These are phyloP conservation scores for Aspergillus fischeri DNA, from an alignment of 2,329 filamentous ascomycete species.

Conservation along the genomic window DNA sequence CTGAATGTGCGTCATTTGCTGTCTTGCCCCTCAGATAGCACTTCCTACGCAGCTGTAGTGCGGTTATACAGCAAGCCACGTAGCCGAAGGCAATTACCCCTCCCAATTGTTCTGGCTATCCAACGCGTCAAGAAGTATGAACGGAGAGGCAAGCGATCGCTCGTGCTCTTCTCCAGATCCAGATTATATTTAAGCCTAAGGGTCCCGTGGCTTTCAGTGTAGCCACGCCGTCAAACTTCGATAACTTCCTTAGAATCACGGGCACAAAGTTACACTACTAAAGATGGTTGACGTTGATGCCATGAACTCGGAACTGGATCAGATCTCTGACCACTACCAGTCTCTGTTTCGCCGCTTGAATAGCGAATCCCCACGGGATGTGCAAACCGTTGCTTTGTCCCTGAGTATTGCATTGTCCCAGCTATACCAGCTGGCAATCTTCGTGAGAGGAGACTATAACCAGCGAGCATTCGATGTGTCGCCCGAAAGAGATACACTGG, in stretches of 20 bases:
- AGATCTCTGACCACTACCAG: no score
- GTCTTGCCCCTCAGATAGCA: no score
- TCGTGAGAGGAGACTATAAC: background rate
- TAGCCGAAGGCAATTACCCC: no score
- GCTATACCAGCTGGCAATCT: background rate
- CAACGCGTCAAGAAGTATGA: no score
- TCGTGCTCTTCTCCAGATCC: no score
- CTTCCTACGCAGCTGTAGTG: no score
- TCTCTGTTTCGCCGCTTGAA: no score
- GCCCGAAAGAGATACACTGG: background rate
- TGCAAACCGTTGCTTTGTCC: background rate
- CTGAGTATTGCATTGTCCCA: background rate
- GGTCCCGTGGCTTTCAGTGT: background rate
- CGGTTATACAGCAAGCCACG: no score
- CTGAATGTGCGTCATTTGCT: no score
- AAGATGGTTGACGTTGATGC: no score
- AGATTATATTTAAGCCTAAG: background rate
- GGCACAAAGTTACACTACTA: background rate
- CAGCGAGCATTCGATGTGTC: background rate
- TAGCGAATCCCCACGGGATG: background rate
- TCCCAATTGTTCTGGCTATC: no score
- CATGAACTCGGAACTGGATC: no score
- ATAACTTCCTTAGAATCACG: background rate
- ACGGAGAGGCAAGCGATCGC: background rate
- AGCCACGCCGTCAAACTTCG: background rate